Conservation (phyloP, 2,329 filamentous ascomycete species). For the Aspergillus jensenii region DNA sequence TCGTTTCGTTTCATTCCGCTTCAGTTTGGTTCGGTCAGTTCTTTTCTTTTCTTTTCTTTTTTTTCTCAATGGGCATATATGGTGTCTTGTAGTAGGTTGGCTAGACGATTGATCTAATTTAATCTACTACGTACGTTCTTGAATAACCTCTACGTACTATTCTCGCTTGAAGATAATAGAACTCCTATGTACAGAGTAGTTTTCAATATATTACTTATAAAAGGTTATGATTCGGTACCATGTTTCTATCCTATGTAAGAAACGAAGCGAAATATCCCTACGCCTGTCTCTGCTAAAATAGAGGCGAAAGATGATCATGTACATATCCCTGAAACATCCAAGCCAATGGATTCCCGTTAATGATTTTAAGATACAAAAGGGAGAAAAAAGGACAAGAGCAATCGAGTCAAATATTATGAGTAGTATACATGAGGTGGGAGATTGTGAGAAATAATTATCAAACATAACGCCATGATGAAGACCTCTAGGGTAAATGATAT, state of each 20-base stretch:
- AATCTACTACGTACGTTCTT: background rate
- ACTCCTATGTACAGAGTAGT: no score
- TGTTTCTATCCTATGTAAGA: no score
- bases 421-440: slow-evolving; percentile 41
- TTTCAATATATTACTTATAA: no score
- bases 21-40: no score
- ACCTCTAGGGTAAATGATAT: slow-evolving; percentile 17
- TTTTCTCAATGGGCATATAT: background rate
- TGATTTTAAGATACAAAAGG: slow-evolving; percentile 4
- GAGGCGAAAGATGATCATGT: background rate
- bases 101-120: background rate
- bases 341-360: slow-evolving; percentile 13
- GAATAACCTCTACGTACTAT: background rate
- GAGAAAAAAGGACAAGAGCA: slow-evolving; percentile 15
- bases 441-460: slow-evolving; percentile 16
- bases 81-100: background rate
- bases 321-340: slow-evolving; percentile 2
- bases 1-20: background rate
- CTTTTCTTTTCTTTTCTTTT: no score
- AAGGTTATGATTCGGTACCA: no score
- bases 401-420: slow-evolving; percentile 14
- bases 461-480: slow-evolving; percentile 17
- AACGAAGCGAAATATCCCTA: no score
- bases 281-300: background rate
- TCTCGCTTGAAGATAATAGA: background rate